Percentiles rank a stretch among this genome's conserved stretches.
These are phyloP conservation scores for Candida argentea DNA, from an alignment of 805 yeast species.

Conservation along the genomic window DNA sequence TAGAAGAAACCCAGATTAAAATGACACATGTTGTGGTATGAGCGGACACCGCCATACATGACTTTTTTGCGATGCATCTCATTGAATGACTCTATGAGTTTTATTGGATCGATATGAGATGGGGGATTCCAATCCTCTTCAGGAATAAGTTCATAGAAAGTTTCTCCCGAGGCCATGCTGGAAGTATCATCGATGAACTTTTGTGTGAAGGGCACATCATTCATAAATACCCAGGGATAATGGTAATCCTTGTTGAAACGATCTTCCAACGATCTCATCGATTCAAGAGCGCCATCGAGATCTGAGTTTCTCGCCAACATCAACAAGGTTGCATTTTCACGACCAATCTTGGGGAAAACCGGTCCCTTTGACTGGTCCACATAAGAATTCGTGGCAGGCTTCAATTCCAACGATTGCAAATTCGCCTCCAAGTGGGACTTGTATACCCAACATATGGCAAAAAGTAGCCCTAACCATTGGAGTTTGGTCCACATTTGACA, in stretches of 20 bases:
- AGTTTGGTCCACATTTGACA: too few relatives aligned
- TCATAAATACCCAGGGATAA: conserved; percentile 37
- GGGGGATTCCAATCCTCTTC: conserved; percentile 32
- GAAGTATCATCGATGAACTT: conserved; percentile 33
- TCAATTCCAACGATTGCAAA: not conserved
- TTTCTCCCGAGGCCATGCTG: conserved; percentile 34
- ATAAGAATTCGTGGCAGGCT: conserved; percentile 22
- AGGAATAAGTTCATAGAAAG: conserved; percentile 32
- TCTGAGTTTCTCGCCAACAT: conserved; percentile 86
- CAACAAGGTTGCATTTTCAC: conserved; percentile 75
- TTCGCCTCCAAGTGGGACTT: not conserved
- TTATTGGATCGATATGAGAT: conserved; percentile 18
- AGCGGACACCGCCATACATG: conserved; percentile 38
- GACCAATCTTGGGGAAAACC: conserved; percentile 32
- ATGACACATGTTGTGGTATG: conserved; percentile 61
- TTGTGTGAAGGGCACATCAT: conserved; percentile 32
- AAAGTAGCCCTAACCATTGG: too few relatives aligned
- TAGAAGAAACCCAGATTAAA: conserved; percentile 60
- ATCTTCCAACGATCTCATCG: conserved; percentile 35
- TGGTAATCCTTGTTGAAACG: conserved; percentile 28
- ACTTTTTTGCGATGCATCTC: conserved; percentile 14
- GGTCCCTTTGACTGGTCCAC: conserved; percentile 8
- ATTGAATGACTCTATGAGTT: conserved; percentile 15
- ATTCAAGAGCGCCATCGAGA: conserved; percentile 53
- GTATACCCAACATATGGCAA: conserved; percentile 1